Percentiles rank a stretch among this genome's conserved stretches.
These are phyloP conservation scores for Acanthamoeba castellanii DNA, from an alignment of 208 protist species.

Conservation along the genomic window DNA sequence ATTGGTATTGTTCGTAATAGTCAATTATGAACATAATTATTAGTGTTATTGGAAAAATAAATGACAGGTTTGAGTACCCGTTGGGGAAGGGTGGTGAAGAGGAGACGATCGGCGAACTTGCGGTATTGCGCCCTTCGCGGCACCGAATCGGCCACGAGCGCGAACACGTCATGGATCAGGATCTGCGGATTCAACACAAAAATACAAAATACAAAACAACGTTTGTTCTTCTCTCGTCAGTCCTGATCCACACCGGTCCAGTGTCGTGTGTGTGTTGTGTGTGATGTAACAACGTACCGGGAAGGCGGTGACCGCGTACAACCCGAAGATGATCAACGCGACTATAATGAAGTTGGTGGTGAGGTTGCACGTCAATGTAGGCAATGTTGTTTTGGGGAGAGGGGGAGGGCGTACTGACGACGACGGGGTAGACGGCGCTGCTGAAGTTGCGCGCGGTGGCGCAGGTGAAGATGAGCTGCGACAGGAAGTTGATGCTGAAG, in stretches of 20 bases:
- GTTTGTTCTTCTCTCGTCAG: background rate
- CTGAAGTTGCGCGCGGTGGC: slow-evolving; percentile 59
- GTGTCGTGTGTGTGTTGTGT: background rate
- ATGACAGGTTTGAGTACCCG: background rate
- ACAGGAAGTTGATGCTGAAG: slow-evolving; percentile 75
- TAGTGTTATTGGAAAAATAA: background rate
- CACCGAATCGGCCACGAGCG: slow-evolving; percentile 22
- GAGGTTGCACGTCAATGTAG: no score
- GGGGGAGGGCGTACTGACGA: background rate
- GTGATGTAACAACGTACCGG: background rate
- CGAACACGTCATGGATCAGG: slow-evolving; percentile 49
- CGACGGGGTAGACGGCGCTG: slow-evolving; percentile 27
- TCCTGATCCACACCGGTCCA: background rate
- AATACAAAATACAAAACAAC: background rate
- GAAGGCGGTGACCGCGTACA: slow-evolving; percentile 63
- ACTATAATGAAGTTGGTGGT: background rate
- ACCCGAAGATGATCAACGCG: slow-evolving; percentile 32
- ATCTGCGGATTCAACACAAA: background rate
- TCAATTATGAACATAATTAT: background rate
- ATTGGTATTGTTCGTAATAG: background rate
- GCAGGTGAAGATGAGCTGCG: slow-evolving; percentile 73
- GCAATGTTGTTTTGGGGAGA: background rate
- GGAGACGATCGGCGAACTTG: slow-evolving; percentile 37
- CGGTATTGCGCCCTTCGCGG: slow-evolving; percentile 44
- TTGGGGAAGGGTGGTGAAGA: slow-evolving; percentile 53